Conservation (phyloP, 2,329 filamentous ascomycete species). For the Epichloe hybrida region DNA sequence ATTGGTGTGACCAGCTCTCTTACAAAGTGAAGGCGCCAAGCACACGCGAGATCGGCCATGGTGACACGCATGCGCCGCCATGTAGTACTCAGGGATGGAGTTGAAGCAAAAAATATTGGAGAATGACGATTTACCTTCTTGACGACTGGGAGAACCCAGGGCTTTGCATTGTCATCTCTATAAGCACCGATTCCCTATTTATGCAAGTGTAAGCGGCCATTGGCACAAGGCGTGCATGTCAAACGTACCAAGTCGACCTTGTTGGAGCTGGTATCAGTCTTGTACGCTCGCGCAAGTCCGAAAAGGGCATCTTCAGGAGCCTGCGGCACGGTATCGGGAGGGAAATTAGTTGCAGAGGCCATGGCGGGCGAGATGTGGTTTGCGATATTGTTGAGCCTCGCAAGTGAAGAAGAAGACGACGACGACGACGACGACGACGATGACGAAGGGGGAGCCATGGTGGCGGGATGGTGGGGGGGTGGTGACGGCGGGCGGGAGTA, state of each 20-base stretch:
- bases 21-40: background rate
- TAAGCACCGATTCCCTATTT: constrained; percentile 72
- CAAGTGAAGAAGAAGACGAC: constrained; percentile 30
- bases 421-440: constrained; percentile 10
- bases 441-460: constrained; percentile 9
- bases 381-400: constrained; percentile 47
- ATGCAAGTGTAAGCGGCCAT: background rate
- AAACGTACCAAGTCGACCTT: constrained; percentile 80
- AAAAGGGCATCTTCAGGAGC: constrained; percentile 94
- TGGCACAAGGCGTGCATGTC: background rate
- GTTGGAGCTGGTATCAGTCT: constrained; percentile 58
- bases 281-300: constrained; percentile 78
- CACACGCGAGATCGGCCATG: background rate
- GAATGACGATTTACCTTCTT: constrained; percentile 56
- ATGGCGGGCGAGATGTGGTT: constrained; percentile 55
- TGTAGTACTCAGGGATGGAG: background rate
- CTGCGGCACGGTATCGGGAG: constrained; percentile 64
- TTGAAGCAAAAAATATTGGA: background rate
- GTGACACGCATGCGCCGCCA: background rate
- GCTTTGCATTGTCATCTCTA: constrained; percentile 87
- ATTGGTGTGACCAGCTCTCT: background rate
- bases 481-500: background rate
- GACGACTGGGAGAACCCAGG: constrained; percentile 92
- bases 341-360: constrained; percentile 50
- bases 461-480: constrained; percentile 4